A percentile compares a stretch with the other conserved stretches of the same genome.
Evolutionary conservation across 192 early-diverging fungal species (phyloP).

Genomic region (Coemansia pectinata): DNA sequence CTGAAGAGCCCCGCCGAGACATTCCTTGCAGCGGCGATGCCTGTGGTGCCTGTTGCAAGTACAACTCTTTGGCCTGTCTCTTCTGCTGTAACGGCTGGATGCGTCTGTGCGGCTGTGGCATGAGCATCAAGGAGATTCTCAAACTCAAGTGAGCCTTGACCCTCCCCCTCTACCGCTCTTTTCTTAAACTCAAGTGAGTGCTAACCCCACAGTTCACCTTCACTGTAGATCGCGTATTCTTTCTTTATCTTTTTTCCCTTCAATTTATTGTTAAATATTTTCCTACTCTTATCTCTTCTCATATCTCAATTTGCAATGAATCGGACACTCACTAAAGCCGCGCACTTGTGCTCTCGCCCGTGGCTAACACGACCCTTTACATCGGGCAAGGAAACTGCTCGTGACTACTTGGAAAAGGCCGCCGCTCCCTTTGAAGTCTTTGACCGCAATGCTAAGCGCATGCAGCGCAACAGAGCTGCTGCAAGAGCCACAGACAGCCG

Average conservation of each 20-base stretch:
- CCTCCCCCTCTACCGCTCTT: too few relatives aligned
- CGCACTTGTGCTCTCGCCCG: not conserved
- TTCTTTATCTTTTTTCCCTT: not conserved
- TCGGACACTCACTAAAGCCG: not conserved
- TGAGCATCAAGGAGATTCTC: slow-evolving; percentile 45
- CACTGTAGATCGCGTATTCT: not conserved
- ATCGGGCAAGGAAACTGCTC: slow-evolving; percentile 45
- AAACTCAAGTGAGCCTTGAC: slow-evolving; percentile 13
- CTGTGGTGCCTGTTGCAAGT: slow-evolving; percentile 52
- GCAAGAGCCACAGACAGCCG: slow-evolving; percentile 59
- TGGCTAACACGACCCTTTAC: slow-evolving; percentile 2
- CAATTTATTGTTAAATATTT: not conserved
- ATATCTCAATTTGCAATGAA: not conserved
- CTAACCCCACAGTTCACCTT: not conserved
- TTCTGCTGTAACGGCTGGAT: slow-evolving; percentile 53
- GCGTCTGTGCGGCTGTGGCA: slow-evolving; percentile 40
- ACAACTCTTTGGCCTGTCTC: slow-evolving; percentile 42
- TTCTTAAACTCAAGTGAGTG: not conserved
- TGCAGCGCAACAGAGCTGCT: slow-evolving; percentile 78
- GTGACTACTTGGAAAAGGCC: slow-evolving; percentile 44
- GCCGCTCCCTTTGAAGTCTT: slow-evolving; percentile 66
- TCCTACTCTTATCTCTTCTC: not conserved
- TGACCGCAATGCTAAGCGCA: slow-evolving; percentile 72
- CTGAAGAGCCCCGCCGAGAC: slow-evolving; percentile 21
- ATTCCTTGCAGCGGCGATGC: slow-evolving; percentile 38